Conservation (phyloP, 257 asterid genomes). For the Ligustrum vulgare region DNA sequence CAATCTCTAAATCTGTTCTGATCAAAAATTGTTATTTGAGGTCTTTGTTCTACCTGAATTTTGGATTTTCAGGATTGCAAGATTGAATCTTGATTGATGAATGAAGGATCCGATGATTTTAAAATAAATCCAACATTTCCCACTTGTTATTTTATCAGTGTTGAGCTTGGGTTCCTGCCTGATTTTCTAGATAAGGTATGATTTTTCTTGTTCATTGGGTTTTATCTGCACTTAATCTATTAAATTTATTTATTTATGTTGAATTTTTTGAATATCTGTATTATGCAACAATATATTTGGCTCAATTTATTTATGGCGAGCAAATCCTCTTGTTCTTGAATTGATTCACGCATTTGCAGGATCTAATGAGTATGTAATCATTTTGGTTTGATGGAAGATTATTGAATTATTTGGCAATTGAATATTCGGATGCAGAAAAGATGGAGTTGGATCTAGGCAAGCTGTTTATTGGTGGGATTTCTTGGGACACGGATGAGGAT, state of each 20-base stretch:
- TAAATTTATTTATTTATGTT: conserved; percentile 31
- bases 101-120: conserved; percentile 45
- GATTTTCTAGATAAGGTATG: conserved; percentile 31
- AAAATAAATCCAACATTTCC: conserved; percentile 39
- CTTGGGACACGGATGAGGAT: conserved; percentile 55
- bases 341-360: conserved; percentile 22
- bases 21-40: conserved; percentile 8
- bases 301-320: conserved; percentile 2
- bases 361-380: conserved; percentile 13
- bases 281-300: conserved; percentile 22
- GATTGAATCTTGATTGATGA: conserved; percentile 32
- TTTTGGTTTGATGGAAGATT: conserved; percentile 17
- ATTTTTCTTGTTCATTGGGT: conserved; percentile 2
- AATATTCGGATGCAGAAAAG: not conserved
- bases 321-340: conserved; percentile 15
- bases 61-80: conserved; percentile 28
- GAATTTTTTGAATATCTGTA: not conserved
- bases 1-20: not conserved
- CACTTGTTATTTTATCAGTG: conserved; percentile 26
- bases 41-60: conserved; percentile 28
- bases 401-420: not conserved
- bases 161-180: conserved; percentile 24
- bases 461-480: conserved; percentile 56
- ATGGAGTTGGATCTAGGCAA: conserved; percentile 55
- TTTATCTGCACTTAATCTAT: conserved; percentile 32